phyloP scores from a whole-genome alignment of 2,329 filamentous ascomycete species.

The Colletotrichum sp. region DNA sequence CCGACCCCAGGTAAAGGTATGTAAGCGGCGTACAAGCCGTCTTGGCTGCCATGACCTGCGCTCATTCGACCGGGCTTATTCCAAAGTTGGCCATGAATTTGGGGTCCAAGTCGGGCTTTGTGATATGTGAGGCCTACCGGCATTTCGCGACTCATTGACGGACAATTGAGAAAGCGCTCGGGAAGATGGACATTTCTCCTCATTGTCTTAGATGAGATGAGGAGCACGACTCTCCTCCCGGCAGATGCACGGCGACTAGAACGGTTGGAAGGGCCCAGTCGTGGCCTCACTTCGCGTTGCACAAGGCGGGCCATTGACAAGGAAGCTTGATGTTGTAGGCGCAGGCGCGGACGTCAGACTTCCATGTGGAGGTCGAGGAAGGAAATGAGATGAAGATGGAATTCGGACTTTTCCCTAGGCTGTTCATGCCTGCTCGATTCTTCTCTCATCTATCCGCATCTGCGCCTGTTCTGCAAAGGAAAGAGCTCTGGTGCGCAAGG shows the following conservation, averaged over 20 bases:
- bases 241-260: not conserved
- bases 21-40: constrained; percentile 5
- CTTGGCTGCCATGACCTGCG: not conserved
- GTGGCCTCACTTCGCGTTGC: constrained; percentile 1
- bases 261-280: not conserved
- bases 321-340: not conserved
- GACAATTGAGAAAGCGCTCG: not conserved
- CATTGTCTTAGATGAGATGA: not conserved
- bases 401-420: not conserved
- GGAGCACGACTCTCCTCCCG: not conserved
- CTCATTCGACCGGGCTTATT: not conserved
- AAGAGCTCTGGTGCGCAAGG: not conserved
- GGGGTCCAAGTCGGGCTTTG: not conserved
- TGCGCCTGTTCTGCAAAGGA: not conserved
- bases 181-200: not conserved
- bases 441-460: not conserved
- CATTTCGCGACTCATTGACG: not conserved
- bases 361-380: not conserved
- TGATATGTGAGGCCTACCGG: constrained; percentile 1
- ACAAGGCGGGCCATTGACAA: not conserved
- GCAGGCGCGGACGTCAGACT: not conserved
- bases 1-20: not conserved
- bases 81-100: not conserved
- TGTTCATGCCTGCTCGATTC: not conserved
- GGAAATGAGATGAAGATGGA: not conserved